A percentile compares a stretch with the other conserved stretches of the same genome.
Evolutionary conservation across 352 stramenopile genomes (phyloP).

Genomic region (Halophytophthora polymorphica): DNA sequence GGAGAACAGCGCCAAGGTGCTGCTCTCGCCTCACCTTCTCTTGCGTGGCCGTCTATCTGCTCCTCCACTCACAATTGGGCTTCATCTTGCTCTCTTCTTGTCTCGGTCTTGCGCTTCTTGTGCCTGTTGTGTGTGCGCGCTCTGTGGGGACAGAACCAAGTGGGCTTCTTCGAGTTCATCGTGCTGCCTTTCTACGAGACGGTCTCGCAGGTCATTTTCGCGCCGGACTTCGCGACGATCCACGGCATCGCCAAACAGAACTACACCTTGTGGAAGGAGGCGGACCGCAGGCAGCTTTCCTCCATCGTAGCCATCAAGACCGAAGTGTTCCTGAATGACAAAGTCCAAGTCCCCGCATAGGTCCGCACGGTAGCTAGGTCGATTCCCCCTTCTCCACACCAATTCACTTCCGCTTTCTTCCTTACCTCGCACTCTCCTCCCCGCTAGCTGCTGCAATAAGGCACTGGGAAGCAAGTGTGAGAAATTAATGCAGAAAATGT

Average conservation of each 20-base stretch:
- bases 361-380: too few relatives aligned
- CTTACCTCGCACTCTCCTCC: too few relatives aligned
- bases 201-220: conserved; percentile 73
- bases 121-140: conserved; percentile 5
- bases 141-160: too few relatives aligned
- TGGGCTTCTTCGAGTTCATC: conserved; percentile 86
- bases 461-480: too few relatives aligned
- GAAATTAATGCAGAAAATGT: too few relatives aligned
- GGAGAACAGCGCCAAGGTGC: conserved; percentile 84
- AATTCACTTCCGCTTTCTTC: too few relatives aligned
- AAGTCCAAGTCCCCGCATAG: conserved; percentile 51
- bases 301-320: conserved; percentile 82
- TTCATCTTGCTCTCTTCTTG: not conserved
- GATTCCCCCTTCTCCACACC: too few relatives aligned
- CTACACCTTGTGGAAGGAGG: conserved; percentile 85
- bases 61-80: not conserved
- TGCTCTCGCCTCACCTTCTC: conserved; percentile 2
- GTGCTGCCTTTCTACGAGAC: conserved; percentile 81
- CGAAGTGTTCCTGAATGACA: conserved; percentile 73
- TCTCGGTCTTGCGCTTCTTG: not conserved
- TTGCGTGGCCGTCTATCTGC: too few relatives aligned
- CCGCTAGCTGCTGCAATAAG: too few relatives aligned
- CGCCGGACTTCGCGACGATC: conserved; percentile 65
- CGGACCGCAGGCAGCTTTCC: conserved; percentile 70
- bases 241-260: conserved; percentile 80